A percentile compares a stretch with the other conserved stretches of the same genome.
Evolutionary conservation across 2,329 filamentous ascomycete genomes (phyloP).

Genomic region (Aspergillus pseudoterreus): DNA sequence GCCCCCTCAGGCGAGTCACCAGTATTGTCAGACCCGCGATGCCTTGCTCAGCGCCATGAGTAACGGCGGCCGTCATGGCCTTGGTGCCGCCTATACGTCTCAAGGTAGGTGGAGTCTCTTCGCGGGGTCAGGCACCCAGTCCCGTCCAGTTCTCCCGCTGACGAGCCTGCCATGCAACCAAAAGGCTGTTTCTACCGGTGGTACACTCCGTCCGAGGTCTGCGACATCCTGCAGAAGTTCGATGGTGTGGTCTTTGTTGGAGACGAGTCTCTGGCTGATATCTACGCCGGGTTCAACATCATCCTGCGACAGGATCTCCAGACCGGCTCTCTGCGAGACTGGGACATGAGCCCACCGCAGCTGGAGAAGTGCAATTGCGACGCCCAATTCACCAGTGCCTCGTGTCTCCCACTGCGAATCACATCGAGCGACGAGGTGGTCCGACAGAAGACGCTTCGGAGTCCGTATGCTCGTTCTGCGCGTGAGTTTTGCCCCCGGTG

Average conservation of each 20-base stretch:
- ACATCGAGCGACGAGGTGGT: slow-evolving; percentile 24
- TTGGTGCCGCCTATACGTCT: slow-evolving; percentile 39
- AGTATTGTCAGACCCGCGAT: slow-evolving; percentile 33
- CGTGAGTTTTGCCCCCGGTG: slow-evolving; percentile 14
- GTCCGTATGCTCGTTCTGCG: slow-evolving; percentile 17
- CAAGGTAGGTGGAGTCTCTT: slow-evolving; percentile 21
- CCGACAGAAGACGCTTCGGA: slow-evolving; percentile 7
- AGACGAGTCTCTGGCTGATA: slow-evolving; percentile 36
- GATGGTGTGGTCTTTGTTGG: slow-evolving; percentile 41
- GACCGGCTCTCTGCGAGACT: slow-evolving; percentile 37
- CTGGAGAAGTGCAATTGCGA: slow-evolving; percentile 36
- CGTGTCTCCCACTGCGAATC: slow-evolving; percentile 27
- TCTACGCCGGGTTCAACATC: slow-evolving; percentile 46
- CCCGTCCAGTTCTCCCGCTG: not conserved
- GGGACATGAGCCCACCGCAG: slow-evolving; percentile 33
- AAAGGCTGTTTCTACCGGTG: slow-evolving; percentile 43
- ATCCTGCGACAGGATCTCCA: slow-evolving; percentile 41
- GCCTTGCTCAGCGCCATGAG: slow-evolving; percentile 40
- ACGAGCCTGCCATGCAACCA: slow-evolving; percentile 4
- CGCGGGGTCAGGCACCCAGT: too few relatives aligned
- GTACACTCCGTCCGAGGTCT: slow-evolving; percentile 41
- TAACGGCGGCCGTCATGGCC: slow-evolving; percentile 39
- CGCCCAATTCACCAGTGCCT: slow-evolving; percentile 35
- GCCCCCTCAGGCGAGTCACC: slow-evolving; percentile 19
- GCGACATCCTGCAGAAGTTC: slow-evolving; percentile 44